Percentiles rank a stretch among this genome's conserved stretches.
These are phyloP conservation scores for Aspergillus carlsbadensis DNA, from an alignment of 495 filamentous ascomycete species.

Conservation along the genomic window DNA sequence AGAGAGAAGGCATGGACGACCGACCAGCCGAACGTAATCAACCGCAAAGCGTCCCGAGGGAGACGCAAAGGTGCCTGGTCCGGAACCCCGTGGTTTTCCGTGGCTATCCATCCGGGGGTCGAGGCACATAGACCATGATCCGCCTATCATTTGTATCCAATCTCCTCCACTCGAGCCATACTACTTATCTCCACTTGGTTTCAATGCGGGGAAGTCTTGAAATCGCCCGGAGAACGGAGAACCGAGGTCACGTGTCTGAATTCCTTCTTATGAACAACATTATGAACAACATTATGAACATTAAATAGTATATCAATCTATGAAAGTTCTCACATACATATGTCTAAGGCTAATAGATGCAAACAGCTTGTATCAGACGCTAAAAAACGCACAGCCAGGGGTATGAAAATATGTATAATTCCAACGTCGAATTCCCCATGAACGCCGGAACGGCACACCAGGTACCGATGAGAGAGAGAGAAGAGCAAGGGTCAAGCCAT, in stretches of 20 bases:
- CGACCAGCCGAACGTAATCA: conserved; percentile 8
- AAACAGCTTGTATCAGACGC: conserved; percentile 7
- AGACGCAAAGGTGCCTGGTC: conserved; percentile 6
- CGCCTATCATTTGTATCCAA: not conserved
- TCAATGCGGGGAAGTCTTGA: conserved; percentile 21
- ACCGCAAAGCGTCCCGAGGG: conserved; percentile 9
- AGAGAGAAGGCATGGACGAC: not conserved
- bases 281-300: too few species aligned
- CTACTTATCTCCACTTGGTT: conserved; percentile 4
- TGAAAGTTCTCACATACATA: not conserved
- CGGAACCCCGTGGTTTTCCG: conserved; percentile 23
- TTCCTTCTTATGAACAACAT: not conserved
- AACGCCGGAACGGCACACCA: conserved; percentile 10
- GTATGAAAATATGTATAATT: conserved; percentile 16
- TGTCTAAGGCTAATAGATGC: not conserved
- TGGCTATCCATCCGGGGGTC: conserved; percentile 18
- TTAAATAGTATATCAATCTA: not conserved
- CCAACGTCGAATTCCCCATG: not conserved
- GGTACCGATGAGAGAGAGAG: not conserved
- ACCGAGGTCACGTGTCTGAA: conserved; percentile 10
- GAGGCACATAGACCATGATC: not conserved
- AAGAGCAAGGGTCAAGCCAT: not conserved
- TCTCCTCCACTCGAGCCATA: not conserved
- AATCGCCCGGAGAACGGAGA: conserved; percentile 15
- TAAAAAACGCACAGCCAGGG: conserved; percentile 14